These are phyloP conservation scores for Phlebopus sp. DNA, from an alignment of 1,284 basidiomycete species.

Conservation along the genomic window DNA sequence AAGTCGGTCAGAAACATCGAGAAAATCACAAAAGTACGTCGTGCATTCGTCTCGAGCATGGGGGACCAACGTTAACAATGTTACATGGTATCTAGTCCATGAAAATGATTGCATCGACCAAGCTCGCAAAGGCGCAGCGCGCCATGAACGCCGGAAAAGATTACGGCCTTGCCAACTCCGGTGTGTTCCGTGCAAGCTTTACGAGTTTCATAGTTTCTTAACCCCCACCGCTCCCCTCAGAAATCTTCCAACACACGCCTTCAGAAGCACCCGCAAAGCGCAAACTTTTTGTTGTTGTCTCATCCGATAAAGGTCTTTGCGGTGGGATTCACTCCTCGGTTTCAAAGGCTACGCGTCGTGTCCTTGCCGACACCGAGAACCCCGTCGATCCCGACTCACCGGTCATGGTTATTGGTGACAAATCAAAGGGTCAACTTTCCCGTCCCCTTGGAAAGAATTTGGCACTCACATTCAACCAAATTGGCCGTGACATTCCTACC, in stretches of 20 bases:
- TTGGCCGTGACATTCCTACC: slow-evolving; percentile 95
- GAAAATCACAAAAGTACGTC: slow-evolving; percentile 95
- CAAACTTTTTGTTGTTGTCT: slow-evolving; percentile 90
- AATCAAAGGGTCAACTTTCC: slow-evolving; percentile 91
- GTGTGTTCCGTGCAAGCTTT: slow-evolving; percentile 45
- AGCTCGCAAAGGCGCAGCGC: slow-evolving; percentile 92
- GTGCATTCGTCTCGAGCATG: slow-evolving; percentile 25
- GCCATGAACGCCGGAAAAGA: slow-evolving; percentile 93
- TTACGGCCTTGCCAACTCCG: slow-evolving; percentile 92
- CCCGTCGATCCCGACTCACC: slow-evolving; percentile 63
- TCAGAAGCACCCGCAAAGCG: slow-evolving; percentile 61
- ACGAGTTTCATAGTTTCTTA: not conserved
- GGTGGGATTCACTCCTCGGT: slow-evolving; percentile 99
- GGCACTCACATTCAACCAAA: slow-evolving; percentile 92
- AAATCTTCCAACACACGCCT: slow-evolving; percentile 77
- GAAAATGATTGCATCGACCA: slow-evolving; percentile 99
- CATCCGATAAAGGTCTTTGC: slow-evolving; percentile 99
- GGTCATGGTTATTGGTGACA: slow-evolving; percentile 93
- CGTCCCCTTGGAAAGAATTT: slow-evolving; percentile 70
- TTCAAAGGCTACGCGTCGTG: slow-evolving; percentile 82
- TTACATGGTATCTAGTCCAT: slow-evolving; percentile 69
- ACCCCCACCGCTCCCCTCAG: slow-evolving; percentile 39
- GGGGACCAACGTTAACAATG: slow-evolving; percentile 2
- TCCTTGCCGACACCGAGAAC: slow-evolving; percentile 49
- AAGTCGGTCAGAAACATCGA: slow-evolving; percentile 98